These are phyloP conservation scores for Fraxinus albicans DNA, from an alignment of 305 asterid species.

Conservation along the genomic window DNA sequence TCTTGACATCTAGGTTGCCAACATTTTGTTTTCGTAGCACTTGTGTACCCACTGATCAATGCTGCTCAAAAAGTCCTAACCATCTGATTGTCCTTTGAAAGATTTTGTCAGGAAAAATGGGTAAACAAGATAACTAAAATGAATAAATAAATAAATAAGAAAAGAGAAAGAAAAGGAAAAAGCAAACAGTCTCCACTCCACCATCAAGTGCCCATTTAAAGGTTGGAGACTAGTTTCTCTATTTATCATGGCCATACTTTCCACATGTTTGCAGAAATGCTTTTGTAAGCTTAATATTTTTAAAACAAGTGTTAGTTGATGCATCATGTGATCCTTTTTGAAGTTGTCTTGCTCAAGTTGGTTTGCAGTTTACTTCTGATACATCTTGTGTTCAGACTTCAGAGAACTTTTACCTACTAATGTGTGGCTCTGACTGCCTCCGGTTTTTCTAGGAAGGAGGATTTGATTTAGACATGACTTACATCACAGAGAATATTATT, in stretches of 20 bases:
- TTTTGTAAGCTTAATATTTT: not conserved
- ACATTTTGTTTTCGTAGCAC: not conserved
- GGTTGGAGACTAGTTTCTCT: not conserved
- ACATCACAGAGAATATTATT: slow-evolving; percentile 96
- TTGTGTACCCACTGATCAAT: not conserved
- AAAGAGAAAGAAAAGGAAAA: not conserved
- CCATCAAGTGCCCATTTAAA: not conserved
- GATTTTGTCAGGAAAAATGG: not conserved
- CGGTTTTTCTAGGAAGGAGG: slow-evolving; percentile 78
- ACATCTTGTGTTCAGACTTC: slow-evolving; percentile 1
- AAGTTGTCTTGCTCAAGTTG: not conserved
- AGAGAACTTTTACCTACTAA: not conserved
- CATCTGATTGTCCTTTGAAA: not conserved
- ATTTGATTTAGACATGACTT: slow-evolving; percentile 97
- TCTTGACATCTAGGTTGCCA: not conserved
- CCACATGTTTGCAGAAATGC: not conserved
- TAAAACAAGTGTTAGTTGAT: not conserved
- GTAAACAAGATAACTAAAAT: not conserved
- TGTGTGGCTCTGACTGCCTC: slow-evolving; percentile 18
- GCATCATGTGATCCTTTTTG: not conserved
- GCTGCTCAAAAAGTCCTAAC: not conserved
- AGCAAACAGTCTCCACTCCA: not conserved
- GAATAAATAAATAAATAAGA: not conserved
- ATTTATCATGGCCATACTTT: not conserved
- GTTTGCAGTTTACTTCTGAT: slow-evolving; percentile 4